phyloP scores from a whole-genome alignment of 2,329 filamentous ascomycete species.

The Pseudogymnoascus sp. region DNA sequence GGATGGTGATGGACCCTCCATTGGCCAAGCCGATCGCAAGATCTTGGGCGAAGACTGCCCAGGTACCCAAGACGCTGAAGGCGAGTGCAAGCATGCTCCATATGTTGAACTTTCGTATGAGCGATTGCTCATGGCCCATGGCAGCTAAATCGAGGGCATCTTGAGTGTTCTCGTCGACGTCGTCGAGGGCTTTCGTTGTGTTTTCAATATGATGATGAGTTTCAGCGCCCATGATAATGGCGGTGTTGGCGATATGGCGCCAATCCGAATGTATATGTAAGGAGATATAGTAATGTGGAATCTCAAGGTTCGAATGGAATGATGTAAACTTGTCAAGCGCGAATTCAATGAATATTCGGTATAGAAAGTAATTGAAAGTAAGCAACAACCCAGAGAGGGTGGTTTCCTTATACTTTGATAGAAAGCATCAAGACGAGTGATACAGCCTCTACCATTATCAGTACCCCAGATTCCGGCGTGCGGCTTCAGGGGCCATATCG shows the following conservation, averaged over 20 bases:
- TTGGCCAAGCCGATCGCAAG: slow-evolving; percentile 45
- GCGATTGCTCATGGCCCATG: slow-evolving; percentile 36
- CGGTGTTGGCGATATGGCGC: not conserved
- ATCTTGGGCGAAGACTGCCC: slow-evolving; percentile 49
- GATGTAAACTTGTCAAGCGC: not conserved
- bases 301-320: not conserved
- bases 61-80: slow-evolving; percentile 51
- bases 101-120: slow-evolving; percentile 42
- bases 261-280: not conserved
- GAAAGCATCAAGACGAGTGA: not conserved
- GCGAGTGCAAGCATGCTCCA: slow-evolving; percentile 52
- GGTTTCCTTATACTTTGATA: not conserved
- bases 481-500: not conserved
- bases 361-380: not conserved
- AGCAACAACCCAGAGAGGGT: not conserved
- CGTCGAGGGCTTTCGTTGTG: not conserved
- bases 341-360: not conserved
- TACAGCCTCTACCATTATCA: not conserved
- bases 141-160: slow-evolving; percentile 36
- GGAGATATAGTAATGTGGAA: not conserved
- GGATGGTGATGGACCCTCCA: slow-evolving; percentile 46
- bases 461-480: not conserved
- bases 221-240: not conserved
- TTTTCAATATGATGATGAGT: not conserved
- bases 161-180: slow-evolving; percentile 30